phyloP scores from a whole-genome alignment of 169 alveolate genomes.

The Eimeria praecox region DNA sequence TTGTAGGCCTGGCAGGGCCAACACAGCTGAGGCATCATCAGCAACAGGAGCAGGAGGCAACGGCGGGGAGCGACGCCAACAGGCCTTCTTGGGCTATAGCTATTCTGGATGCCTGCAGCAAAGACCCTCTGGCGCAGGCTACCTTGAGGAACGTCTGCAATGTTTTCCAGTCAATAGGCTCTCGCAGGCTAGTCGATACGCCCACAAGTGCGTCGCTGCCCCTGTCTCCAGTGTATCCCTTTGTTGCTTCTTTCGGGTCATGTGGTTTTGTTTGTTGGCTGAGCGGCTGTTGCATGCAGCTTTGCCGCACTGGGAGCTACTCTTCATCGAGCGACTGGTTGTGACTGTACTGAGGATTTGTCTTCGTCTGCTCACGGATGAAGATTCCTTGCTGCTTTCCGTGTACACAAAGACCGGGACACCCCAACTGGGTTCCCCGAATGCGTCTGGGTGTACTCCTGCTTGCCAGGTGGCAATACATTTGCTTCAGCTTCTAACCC shows the following conservation, averaged over 20 bases:
- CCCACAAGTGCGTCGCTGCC: constrained; percentile 61
- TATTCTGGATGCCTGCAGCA: constrained; percentile 58
- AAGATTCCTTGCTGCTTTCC: constrained; percentile 52
- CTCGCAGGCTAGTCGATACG: constrained; percentile 68
- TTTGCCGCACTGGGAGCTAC: constrained; percentile 75
- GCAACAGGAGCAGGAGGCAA: constrained; percentile 54
- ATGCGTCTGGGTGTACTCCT: constrained; percentile 29
- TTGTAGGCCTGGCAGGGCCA: constrained; percentile 45
- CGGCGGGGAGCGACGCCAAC: background rate
- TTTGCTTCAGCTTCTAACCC: constrained; percentile 67
- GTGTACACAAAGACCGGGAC: constrained; percentile 27
- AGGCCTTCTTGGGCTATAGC: constrained; percentile 37
- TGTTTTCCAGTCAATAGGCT: constrained; percentile 44
- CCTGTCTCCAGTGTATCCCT: background rate
- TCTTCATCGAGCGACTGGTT: constrained; percentile 81
- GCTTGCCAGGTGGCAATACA: constrained; percentile 59
- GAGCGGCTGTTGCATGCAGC: constrained; percentile 36
- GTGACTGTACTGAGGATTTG: constrained; percentile 70
- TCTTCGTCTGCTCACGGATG: constrained; percentile 55
- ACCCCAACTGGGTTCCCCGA: constrained; percentile 8
- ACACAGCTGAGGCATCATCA: constrained; percentile 8
- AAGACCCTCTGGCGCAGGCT: constrained; percentile 56
- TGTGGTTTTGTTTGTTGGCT: background rate
- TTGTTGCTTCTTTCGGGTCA: background rate
- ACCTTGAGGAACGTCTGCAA: constrained; percentile 56